A percentile compares a stretch with the other conserved stretches of the same genome.
These are phyloP conservation scores for Microcos paniculata DNA, from an alignment of 345 rosid species.

Conservation along the genomic window DNA sequence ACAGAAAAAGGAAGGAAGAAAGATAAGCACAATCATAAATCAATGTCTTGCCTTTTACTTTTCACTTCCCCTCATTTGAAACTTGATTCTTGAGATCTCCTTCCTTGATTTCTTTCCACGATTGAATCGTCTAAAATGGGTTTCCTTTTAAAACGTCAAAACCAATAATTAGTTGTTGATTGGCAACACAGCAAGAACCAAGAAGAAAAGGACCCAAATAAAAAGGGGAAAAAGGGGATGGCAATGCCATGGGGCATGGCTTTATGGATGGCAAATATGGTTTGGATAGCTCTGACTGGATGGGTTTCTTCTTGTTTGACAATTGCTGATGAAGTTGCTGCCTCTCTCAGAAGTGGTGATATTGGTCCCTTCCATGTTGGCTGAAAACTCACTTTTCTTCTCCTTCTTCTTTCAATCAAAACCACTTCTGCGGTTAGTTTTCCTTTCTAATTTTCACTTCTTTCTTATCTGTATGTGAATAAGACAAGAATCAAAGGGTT, in stretches of 20 bases:
- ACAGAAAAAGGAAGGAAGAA: too few relatives aligned
- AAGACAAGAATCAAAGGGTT: neutral
- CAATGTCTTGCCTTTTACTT: too few relatives aligned
- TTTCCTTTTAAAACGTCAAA: too few relatives aligned
- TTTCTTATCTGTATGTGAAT: neutral
- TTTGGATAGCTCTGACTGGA: slow-evolving; percentile 64
- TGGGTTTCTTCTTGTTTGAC: slow-evolving; percentile 79
- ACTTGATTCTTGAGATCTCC: too few relatives aligned
- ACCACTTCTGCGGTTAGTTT: slow-evolving; percentile 25
- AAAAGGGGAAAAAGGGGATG: slow-evolving; percentile 35
- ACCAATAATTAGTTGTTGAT: too few relatives aligned
- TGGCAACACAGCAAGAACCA: too few relatives aligned
- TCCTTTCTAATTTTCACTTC: neutral
- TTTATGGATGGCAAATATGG: slow-evolving; percentile 62
- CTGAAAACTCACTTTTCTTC: slow-evolving; percentile 24
- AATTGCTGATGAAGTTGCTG: slow-evolving; percentile 85
- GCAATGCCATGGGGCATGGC: slow-evolving; percentile 61
- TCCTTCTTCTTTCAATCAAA: neutral
- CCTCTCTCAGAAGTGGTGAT: slow-evolving; percentile 74
- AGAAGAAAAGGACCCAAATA: neutral
- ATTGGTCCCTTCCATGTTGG: slow-evolving; percentile 87
- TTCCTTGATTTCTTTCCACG: too few relatives aligned
- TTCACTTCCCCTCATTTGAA: too few relatives aligned
- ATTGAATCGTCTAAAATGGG: too few relatives aligned
- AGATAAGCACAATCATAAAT: too few relatives aligned